Base-by-base conservation (phyloP, 1,284 basidiomycete genomes). In the Dichomitus squalens region DNA sequence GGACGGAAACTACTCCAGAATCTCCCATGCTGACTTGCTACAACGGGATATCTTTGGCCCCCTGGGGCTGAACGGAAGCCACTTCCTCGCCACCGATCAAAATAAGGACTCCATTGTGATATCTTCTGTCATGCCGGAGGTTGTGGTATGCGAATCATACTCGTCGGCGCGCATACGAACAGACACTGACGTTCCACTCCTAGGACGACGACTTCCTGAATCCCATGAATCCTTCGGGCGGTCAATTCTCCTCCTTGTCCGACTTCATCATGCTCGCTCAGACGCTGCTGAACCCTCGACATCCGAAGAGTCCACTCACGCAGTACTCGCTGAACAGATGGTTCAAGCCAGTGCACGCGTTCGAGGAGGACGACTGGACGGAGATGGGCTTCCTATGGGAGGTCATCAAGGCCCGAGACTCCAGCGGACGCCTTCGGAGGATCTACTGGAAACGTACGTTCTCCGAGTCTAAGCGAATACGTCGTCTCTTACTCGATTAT, bases 351-450 rank as follows among this genome's bases (percentile, higher is more conserved):
- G 55, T 76, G 11, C 74, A 79, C 52, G 61, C 68, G 0, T 68
- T 66, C 39, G 61, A 63, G 23, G 76, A 74, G 46, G 74, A 79
- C 52, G 75, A 73, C 46, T 69, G 69, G 56, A 76, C 79, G 12
- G 75, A 76, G 52, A 72, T 78, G 16, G 81, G 82, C 1, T 72
- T 75, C 0, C 72, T 78, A 20, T 83, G 81, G 82, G 81, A 83
- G 65, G 80, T 83, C 47, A 58, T 71, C 59, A 71, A 73, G 58
- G 57, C 59, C 48, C 59, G 14, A 5, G 73, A 72, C 68, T 72
- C 65, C 53, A 72, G 61, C 64, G 76, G 64, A 18, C 73, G 63
- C 64, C 74, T 64, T 60, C 75, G 66, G 66, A 76, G 74, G 68
- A 69, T 79, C 43, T 70, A 70, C 54, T 69, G 67, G 70, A 72